phyloP scores from a whole-genome alignment of 129 eudicot species.

The Escallonia herrerae region DNA sequence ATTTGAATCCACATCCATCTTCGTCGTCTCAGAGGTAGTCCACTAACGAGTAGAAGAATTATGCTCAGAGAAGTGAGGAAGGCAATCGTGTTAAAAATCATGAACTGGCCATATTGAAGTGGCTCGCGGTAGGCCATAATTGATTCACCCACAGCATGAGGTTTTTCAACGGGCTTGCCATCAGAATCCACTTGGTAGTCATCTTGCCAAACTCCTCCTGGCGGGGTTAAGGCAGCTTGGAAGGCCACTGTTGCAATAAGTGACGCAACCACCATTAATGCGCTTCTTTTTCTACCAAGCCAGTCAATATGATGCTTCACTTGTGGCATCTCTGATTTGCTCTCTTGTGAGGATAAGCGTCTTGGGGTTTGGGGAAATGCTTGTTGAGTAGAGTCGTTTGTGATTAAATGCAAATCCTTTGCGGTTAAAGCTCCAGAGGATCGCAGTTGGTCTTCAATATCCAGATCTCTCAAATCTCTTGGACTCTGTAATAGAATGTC shows the following conservation, averaged over 20 bases:
- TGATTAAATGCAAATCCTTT: conserved; percentile 14
- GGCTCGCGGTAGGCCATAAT: conserved; percentile 12
- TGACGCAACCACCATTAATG: conserved; percentile 21
- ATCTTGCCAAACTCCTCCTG: conserved; percentile 33
- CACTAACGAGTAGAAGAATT: conserved; percentile 22
- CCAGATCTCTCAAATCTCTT: conserved; percentile 8
- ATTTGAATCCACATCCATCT: conserved; percentile 21
- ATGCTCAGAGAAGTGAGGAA: conserved; percentile 14
- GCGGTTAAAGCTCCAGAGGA: conserved; percentile 13
- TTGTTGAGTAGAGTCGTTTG: not conserved
- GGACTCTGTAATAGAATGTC: conserved; percentile 15
- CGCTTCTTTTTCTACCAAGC: conserved; percentile 12
- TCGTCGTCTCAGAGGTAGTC: conserved; percentile 12
- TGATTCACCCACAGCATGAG: conserved; percentile 14
- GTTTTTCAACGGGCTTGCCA: conserved; percentile 9
- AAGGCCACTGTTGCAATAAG: conserved; percentile 25
- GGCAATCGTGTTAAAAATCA: conserved; percentile 18
- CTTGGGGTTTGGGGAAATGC: not conserved
- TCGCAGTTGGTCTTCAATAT: conserved; percentile 9
- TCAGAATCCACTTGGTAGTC: not conserved
- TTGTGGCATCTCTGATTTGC: not conserved
- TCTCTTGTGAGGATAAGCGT: conserved; percentile 1
- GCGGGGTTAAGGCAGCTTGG: conserved; percentile 25
- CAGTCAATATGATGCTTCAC: conserved; percentile 12
- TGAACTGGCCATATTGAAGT: not conserved